phyloP scores from a whole-genome alignment of 2,329 filamentous ascomycete genomes.

The Alternaria novae-zelandiae region DNA sequence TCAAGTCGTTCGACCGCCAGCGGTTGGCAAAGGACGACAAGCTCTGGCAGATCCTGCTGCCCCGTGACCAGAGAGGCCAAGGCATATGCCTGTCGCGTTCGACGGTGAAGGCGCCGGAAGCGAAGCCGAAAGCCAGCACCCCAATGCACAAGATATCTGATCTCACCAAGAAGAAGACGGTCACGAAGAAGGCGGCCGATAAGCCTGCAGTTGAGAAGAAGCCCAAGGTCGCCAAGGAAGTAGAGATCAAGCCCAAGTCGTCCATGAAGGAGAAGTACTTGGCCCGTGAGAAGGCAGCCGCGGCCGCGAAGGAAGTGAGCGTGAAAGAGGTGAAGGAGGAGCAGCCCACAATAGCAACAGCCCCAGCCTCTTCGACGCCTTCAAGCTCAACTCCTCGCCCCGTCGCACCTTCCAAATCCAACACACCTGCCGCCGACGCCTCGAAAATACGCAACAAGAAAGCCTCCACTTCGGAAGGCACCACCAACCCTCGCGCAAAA shows the following conservation, averaged over 20 bases:
- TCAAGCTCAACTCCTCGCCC: slow-evolving; percentile 22
- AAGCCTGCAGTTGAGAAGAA: slow-evolving; percentile 48
- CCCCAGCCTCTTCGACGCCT: slow-evolving; percentile 20
- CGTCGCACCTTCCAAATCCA: slow-evolving; percentile 26
- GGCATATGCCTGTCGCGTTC: slow-evolving; percentile 66
- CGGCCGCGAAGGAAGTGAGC: slow-evolving; percentile 30
- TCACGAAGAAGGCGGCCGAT: slow-evolving; percentile 51
- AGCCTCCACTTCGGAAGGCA: slow-evolving; percentile 24
- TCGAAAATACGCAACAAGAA: slow-evolving; percentile 41
- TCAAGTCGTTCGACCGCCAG: slow-evolving; percentile 68
- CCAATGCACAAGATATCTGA: slow-evolving; percentile 48
- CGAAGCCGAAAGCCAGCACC: slow-evolving; percentile 43
- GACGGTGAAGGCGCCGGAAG: slow-evolving; percentile 55
- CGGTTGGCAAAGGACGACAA: slow-evolving; percentile 65
- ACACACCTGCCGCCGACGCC: slow-evolving; percentile 27
- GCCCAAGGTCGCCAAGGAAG: slow-evolving; percentile 16
- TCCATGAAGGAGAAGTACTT: slow-evolving; percentile 34
- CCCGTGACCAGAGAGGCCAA: slow-evolving; percentile 66
- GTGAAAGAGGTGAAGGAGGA: slow-evolving; percentile 34
- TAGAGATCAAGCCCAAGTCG: slow-evolving; percentile 29
- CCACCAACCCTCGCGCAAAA: slow-evolving; percentile 37
- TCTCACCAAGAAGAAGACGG: slow-evolving; percentile 53
- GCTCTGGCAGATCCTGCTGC: slow-evolving; percentile 67
- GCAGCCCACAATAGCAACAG: slow-evolving; percentile 24
- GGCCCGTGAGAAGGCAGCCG: slow-evolving; percentile 24